Conservation (phyloP, 1,284 basidiomycete genomes). For the Ustilago bromivora region DNA sequence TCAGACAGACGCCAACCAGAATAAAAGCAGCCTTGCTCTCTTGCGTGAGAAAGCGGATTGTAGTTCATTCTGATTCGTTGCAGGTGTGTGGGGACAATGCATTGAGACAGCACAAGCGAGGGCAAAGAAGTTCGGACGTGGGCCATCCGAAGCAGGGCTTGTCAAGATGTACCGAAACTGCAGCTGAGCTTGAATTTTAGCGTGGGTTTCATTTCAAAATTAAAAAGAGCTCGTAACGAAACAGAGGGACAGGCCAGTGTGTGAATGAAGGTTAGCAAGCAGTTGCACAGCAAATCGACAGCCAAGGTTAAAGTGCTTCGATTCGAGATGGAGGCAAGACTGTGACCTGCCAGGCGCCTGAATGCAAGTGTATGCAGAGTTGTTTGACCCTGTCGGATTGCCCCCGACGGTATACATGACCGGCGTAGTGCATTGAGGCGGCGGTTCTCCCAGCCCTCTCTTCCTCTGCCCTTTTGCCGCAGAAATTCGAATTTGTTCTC, state of each 20-base stretch:
- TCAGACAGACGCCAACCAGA: conserved; percentile 12
- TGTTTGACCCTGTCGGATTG: neutral
- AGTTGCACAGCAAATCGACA: neutral
- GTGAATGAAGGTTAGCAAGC: neutral
- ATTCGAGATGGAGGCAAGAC: neutral
- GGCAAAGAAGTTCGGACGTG: conserved; percentile 16
- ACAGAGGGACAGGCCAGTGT: too few relatives aligned
- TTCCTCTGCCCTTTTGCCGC: too few relatives aligned
- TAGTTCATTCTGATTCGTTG: conserved; percentile 5
- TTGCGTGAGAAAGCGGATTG: neutral
- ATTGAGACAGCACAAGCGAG: neutral
- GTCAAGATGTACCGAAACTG: conserved; percentile 21
- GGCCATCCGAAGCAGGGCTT: conserved; percentile 19
- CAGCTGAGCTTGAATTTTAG: conserved; percentile 11
- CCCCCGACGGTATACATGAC: neutral
- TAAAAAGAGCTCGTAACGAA: neutral
- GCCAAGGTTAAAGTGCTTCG: neutral
- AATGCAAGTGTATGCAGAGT: neutral
- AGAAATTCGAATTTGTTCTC: neutral
- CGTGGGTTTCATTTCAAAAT: neutral
- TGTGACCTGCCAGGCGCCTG: neutral
- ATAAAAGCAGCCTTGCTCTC: neutral
- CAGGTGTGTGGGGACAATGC: neutral
- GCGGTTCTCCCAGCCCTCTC: neutral
- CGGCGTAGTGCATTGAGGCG: neutral